Percentiles rank a stretch among this genome's conserved stretches.
phyloP scores from a whole-genome alignment of 2,329 filamentous ascomycete species.

The Cryphonectria nitschkei region DNA sequence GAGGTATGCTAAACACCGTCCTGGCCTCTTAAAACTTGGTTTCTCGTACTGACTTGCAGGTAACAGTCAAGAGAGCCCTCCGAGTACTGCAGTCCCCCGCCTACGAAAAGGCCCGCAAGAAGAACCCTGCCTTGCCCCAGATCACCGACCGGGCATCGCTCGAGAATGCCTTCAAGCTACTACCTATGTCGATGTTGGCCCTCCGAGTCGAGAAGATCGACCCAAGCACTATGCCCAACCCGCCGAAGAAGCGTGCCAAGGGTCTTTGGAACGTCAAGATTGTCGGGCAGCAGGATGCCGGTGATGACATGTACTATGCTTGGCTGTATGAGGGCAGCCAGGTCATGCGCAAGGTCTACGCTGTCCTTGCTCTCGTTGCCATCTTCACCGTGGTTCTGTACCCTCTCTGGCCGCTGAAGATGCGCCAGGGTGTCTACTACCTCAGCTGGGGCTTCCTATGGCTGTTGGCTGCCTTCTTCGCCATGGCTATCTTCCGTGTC shows the following conservation, averaged over 20 bases:
- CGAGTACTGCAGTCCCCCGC: constrained; percentile 86
- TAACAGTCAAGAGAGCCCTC: constrained; percentile 88
- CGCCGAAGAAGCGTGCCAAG: constrained; percentile 85
- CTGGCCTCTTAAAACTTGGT: constrained; percentile 12
- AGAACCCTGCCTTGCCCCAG: constrained; percentile 86
- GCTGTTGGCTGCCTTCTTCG: constrained; percentile 90
- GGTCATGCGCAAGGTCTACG: constrained; percentile 91
- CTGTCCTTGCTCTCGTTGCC: constrained; percentile 75
- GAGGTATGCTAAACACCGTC: constrained; percentile 58
- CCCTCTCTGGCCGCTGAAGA: constrained; percentile 89
- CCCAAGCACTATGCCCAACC: constrained; percentile 71
- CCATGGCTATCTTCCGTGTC: constrained; percentile 95
- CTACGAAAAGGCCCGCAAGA: constrained; percentile 86
- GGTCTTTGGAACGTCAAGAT: constrained; percentile 95
- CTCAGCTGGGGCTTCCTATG: constrained; percentile 91
- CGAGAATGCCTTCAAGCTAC: constrained; percentile 91
- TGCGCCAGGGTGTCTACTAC: constrained; percentile 96
- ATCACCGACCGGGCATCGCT: constrained; percentile 84
- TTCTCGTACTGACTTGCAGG: constrained; percentile 26
- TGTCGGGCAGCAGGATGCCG: constrained; percentile 90
- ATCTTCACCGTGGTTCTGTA: constrained; percentile 94
- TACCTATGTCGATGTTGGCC: constrained; percentile 91
- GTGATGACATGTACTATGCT: constrained; percentile 89
- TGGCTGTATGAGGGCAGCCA: constrained; percentile 96
- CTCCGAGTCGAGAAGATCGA: constrained; percentile 86